These are phyloP conservation scores for Trypanosoma boissoni DNA, from an alignment of 208 protist genomes.

Conservation along the genomic window DNA sequence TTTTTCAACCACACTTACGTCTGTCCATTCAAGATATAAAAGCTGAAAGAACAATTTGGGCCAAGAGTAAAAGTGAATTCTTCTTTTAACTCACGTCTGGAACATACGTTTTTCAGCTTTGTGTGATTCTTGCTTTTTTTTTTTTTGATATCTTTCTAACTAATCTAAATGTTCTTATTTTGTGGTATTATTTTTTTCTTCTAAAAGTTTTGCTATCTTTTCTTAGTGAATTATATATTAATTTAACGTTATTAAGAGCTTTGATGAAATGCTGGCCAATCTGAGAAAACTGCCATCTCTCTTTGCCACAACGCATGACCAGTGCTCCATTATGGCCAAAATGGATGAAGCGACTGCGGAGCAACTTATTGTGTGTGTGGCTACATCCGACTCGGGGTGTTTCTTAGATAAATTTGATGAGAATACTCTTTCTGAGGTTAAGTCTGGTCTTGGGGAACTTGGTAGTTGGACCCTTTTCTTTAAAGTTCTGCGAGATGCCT, in stretches of 20 bases:
- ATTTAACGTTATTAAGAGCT: slow-evolving; percentile 4
- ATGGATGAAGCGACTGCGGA: slow-evolving; percentile 49
- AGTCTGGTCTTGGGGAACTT: slow-evolving; percentile 31
- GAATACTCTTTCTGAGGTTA: slow-evolving; percentile 29
- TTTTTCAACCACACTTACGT: no score
- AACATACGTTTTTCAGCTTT: no score
- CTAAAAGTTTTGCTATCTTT: slow-evolving; percentile 17
- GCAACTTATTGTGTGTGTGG: slow-evolving; percentile 45
- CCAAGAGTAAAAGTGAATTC: no score
- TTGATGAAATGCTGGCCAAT: slow-evolving; percentile 41
- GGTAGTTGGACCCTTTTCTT: slow-evolving; percentile 69
- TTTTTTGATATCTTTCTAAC: background rate
- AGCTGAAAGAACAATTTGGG: no score
- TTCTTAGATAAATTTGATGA: slow-evolving; percentile 59
- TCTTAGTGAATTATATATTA: background rate
- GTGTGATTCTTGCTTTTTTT: background rate
- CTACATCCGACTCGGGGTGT: slow-evolving; percentile 26
- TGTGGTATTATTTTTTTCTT: background rate
- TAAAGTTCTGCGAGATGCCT: slow-evolving; percentile 35
- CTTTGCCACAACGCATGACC: slow-evolving; percentile 40
- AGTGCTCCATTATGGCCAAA: slow-evolving; percentile 52
- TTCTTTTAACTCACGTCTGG: no score
- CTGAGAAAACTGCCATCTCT: slow-evolving; percentile 51
- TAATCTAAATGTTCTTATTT: no score
- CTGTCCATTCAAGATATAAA: no score